Evolutionary conservation across 2,329 filamentous ascomycete species (phyloP).

Genomic region (Penicillium sp.): DNA sequence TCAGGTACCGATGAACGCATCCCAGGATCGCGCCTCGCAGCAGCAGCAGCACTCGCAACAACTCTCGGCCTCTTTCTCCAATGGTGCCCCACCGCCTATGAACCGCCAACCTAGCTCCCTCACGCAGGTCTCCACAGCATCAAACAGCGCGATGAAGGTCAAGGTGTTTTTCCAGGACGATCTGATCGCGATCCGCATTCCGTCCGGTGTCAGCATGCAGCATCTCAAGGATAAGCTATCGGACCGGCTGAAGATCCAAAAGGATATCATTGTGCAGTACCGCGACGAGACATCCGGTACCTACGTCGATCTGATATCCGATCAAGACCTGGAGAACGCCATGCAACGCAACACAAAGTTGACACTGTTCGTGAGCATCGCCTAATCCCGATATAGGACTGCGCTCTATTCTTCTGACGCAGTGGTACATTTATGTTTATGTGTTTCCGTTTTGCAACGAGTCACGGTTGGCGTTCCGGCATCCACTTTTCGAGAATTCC

Average conservation of each 20-base stretch:
- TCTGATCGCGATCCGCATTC: conserved; percentile 84
- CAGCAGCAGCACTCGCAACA: conserved; percentile 43
- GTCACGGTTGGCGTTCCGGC: conserved; percentile 24
- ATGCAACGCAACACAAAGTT: conserved; percentile 83
- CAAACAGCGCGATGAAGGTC: conserved; percentile 69
- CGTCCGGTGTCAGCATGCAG: conserved; percentile 69
- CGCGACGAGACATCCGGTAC: conserved; percentile 76
- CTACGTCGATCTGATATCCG: conserved; percentile 68
- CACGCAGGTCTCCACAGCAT: conserved; percentile 40
- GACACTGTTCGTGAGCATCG: conserved; percentile 61
- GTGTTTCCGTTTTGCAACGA: conserved; percentile 14
- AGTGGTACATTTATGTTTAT: conserved; percentile 3
- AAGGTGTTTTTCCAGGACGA: conserved; percentile 94
- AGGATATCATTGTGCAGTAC: conserved; percentile 76
- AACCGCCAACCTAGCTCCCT: conserved; percentile 53
- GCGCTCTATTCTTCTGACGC: background rate
- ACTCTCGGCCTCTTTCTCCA: conserved; percentile 28
- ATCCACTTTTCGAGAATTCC: conserved; percentile 15
- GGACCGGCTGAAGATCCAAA: conserved; percentile 73
- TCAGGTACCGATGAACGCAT: conserved; percentile 58
- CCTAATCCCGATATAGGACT: conserved; percentile 17
- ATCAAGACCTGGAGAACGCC: conserved; percentile 76
- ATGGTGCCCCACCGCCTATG: conserved; percentile 42
- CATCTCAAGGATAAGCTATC: conserved; percentile 79
- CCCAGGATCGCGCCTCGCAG: conserved; percentile 36